phyloP scores from a whole-genome alignment of 192 early-diverging fungal species.

The Nowakowskiella sp. region DNA sequence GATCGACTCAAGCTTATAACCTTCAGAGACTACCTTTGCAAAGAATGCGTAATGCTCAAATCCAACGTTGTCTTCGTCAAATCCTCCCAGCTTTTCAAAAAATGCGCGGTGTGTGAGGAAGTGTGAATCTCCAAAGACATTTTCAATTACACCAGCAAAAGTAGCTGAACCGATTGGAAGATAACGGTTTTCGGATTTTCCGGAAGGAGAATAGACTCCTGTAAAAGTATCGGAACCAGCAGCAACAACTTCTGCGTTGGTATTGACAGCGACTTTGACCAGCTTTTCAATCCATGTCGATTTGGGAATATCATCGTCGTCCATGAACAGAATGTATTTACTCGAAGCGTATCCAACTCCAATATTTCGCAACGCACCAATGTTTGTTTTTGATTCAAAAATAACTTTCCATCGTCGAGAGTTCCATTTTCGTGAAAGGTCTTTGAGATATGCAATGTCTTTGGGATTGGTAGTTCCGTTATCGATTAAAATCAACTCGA shows the following conservation, averaged over 20 bases:
- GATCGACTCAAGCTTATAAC: constrained; percentile 21
- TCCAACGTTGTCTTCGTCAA: constrained; percentile 35
- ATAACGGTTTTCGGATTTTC: constrained; percentile 13
- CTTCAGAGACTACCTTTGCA: constrained; percentile 21
- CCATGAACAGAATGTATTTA: constrained; percentile 30
- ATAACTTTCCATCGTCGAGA: constrained; percentile 27
- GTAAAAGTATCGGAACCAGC: constrained; percentile 30
- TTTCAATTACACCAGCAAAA: constrained; percentile 30
- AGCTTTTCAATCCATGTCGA: constrained; percentile 33
- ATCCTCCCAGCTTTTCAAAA: constrained; percentile 26
- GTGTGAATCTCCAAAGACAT: constrained; percentile 34
- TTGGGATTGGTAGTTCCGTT: constrained; percentile 27
- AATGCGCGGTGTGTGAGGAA: constrained; percentile 29
- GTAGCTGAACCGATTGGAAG: constrained; percentile 28
- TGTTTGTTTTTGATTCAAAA: constrained; percentile 30
- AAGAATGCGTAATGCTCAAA: constrained; percentile 41
- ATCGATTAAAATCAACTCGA: constrained; percentile 34
- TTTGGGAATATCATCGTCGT: constrained; percentile 35
- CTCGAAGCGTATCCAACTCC: constrained; percentile 27
- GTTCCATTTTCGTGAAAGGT: constrained; percentile 32
- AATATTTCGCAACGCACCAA: constrained; percentile 32
- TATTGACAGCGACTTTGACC: constrained; percentile 33
- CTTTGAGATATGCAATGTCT: constrained; percentile 20
- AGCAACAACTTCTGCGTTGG: constrained; percentile 31
- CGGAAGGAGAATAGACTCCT: constrained; percentile 15